Evolutionary conservation across 208 protist species (phyloP).

Genomic region (Leptomonas pyrrhocoris): DNA sequence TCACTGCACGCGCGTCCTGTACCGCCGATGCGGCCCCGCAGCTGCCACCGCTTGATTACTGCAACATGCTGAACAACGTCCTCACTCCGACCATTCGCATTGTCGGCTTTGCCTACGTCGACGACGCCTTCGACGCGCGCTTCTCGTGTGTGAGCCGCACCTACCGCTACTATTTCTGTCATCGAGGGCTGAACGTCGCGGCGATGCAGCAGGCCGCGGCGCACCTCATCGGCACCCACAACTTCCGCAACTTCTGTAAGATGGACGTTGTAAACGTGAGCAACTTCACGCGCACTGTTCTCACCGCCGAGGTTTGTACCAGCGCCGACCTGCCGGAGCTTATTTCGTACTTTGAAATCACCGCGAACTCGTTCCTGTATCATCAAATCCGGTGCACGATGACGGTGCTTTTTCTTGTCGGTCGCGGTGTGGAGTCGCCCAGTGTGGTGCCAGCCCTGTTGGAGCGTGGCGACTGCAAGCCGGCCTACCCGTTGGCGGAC

Average conservation of each 20-base stretch:
- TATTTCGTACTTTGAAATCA: slow-evolving; percentile 90
- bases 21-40: slow-evolving; percentile 31
- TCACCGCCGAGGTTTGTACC: slow-evolving; percentile 47
- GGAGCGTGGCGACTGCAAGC: slow-evolving; percentile 75
- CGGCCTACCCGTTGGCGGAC: slow-evolving; percentile 77
- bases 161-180: slow-evolving; percentile 93
- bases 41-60: slow-evolving; percentile 89
- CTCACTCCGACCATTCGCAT: slow-evolving; percentile 95
- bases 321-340: slow-evolving; percentile 63
- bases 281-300: slow-evolving; percentile 91
- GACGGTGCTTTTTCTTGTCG: slow-evolving; percentile 91
- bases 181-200: slow-evolving; percentile 76
- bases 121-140: slow-evolving; percentile 90
- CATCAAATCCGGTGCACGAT: slow-evolving; percentile 97
- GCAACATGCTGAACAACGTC: slow-evolving; percentile 93
- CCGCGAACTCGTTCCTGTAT: slow-evolving; percentile 96
- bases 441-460: slow-evolving; percentile 65
- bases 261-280: slow-evolving; percentile 93
- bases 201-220: slow-evolving; percentile 91
- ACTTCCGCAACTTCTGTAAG: slow-evolving; percentile 98
- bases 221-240: slow-evolving; percentile 93
- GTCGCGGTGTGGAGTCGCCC: slow-evolving; percentile 67
- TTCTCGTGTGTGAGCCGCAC: slow-evolving; percentile 89
- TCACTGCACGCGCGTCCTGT: slow-evolving; percentile 71
- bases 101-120: slow-evolving; percentile 92